These are phyloP conservation scores for Gossypium trilobum DNA, from an alignment of 441 rosid genomes.

Conservation along the genomic window DNA sequence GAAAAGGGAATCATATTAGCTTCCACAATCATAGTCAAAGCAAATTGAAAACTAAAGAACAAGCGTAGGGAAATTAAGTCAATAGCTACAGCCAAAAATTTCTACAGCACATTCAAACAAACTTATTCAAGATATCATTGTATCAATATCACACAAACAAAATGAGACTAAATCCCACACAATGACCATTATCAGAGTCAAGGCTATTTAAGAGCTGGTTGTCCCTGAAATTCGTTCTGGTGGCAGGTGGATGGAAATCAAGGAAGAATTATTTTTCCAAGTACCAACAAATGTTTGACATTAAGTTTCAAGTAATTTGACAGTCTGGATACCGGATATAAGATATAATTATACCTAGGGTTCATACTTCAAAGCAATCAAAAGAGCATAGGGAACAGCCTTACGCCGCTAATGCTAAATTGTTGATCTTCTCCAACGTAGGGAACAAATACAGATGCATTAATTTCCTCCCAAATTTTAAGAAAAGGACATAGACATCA, in stretches of 20 bases:
- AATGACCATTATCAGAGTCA: background rate
- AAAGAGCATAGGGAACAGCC: background rate
- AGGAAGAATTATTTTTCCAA: background rate
- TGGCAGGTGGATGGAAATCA: background rate
- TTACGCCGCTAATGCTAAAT: background rate
- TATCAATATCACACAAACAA: background rate
- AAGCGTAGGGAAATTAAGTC: slow-evolving; percentile 8
- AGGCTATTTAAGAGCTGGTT: background rate
- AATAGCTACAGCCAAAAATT: background rate
- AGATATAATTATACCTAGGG: background rate
- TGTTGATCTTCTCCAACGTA: background rate
- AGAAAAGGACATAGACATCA: background rate
- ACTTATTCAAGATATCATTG: background rate
- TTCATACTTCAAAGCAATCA: background rate
- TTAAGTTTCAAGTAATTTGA: background rate
- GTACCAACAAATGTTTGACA: background rate
- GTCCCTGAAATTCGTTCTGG: background rate
- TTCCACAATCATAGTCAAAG: slow-evolving; percentile 8
- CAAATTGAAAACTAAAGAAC: slow-evolving; percentile 13
- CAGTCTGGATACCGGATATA: background rate
- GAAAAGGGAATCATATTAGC: slow-evolving; percentile 13
- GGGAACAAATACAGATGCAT: background rate
- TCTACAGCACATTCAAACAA: slow-evolving; percentile 1
- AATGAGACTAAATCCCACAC: slow-evolving; percentile 1
- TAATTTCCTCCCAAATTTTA: slow-evolving; percentile 1